phyloP scores from a whole-genome alignment of 495 filamentous ascomycete genomes.

The Annulohypoxylon maeteangense region DNA sequence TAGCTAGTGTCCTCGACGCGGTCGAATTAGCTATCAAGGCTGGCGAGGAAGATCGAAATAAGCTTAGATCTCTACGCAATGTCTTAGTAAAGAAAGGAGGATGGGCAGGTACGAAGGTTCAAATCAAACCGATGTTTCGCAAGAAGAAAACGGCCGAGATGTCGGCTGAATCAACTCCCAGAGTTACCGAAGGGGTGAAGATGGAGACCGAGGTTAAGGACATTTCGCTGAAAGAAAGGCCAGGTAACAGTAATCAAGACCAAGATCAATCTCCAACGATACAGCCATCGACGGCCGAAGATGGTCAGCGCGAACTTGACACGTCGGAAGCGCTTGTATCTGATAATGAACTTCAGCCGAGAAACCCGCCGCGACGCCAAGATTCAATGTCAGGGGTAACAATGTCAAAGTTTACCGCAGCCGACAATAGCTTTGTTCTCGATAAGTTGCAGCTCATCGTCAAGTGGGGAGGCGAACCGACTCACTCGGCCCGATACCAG shows the following conservation, averaged over 20 bases:
- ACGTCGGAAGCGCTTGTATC: conserved; percentile 29
- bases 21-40: conserved; percentile 80
- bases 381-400: conserved; percentile 89
- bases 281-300: conserved; percentile 24
- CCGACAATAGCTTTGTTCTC: conserved; percentile 85
- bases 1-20: conserved; percentile 88
- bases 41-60: conserved; percentile 83
- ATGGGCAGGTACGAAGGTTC: conserved; percentile 96
- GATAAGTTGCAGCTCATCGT: conserved; percentile 98
- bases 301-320: conserved; percentile 27
- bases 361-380: conserved; percentile 66
- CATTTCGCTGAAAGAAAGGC: conserved; percentile 74
- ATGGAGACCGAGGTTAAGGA: conserved; percentile 56
- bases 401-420: conserved; percentile 87
- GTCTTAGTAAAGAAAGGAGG: conserved; percentile 90
- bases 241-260: conserved; percentile 51
- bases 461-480: conserved; percentile 99
- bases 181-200: conserved; percentile 38
- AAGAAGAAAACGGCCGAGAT: conserved; percentile 72
- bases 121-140: conserved; percentile 98
- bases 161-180: conserved; percentile 35
- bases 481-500: conserved; percentile 96
- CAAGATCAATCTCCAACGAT: conserved; percentile 18
- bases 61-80: conserved; percentile 83
- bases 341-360: conserved; percentile 39